Conservation (phyloP, 305 asterid genomes). For the Fraxinus albicans region DNA sequence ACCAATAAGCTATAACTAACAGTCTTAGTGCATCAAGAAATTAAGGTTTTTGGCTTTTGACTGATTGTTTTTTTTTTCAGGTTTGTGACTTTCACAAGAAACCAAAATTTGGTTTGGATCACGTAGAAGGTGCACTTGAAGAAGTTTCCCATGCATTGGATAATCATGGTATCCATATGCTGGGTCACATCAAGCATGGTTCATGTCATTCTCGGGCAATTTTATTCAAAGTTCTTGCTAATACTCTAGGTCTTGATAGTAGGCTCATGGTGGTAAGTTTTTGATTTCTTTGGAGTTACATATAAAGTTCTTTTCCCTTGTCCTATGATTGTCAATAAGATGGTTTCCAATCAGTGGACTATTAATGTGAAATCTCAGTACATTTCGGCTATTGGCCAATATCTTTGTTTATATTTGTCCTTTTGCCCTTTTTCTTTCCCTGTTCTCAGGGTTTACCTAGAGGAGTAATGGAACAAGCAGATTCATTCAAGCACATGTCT, state of each 20-base stretch:
- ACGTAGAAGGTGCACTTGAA: constrained; percentile 66
- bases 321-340: constrained; percentile 14
- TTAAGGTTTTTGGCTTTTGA: background rate
- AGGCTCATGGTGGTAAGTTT: constrained; percentile 83
- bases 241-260: constrained; percentile 71
- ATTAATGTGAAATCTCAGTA: constrained; percentile 14
- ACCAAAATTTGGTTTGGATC: constrained; percentile 53
- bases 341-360: constrained; percentile 9
- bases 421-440: constrained; percentile 2
- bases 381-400: constrained; percentile 10
- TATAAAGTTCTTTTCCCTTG: constrained; percentile 11
- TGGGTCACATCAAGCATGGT: constrained; percentile 77
- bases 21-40: constrained; percentile 4
- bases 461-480: constrained; percentile 59
- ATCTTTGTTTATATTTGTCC: constrained; percentile 5
- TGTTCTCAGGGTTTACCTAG: constrained; percentile 65
- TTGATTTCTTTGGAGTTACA: constrained; percentile 24
- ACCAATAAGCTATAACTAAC: constrained; percentile 3
- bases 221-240: constrained; percentile 93
- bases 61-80: constrained; percentile 33
- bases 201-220: constrained; percentile 85
- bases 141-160: constrained; percentile 73
- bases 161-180: constrained; percentile 77
- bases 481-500: constrained; percentile 70
- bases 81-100: constrained; percentile 70